phyloP scores from a whole-genome alignment of 371 early-diverging fungal genomes.

The Circinella umbellata region DNA sequence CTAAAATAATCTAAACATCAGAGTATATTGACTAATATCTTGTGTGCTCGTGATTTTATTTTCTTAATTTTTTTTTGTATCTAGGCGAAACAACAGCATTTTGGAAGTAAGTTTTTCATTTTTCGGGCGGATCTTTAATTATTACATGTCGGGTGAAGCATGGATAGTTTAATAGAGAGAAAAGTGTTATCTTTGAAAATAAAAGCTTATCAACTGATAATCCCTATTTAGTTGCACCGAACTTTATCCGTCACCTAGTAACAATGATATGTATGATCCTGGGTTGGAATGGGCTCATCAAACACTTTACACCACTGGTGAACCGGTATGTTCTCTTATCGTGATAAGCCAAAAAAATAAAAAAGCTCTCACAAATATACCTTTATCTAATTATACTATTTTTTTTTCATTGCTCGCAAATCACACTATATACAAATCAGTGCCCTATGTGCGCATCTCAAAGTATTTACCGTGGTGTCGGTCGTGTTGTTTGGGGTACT shows the following conservation, averaged over 20 bases:
- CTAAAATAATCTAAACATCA: too few relatives aligned
- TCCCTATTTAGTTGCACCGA: constrained; percentile 36
- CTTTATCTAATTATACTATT: constrained; percentile 1
- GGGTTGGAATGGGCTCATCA: constrained; percentile 41
- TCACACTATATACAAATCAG: constrained; percentile 15
- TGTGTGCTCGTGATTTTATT: too few relatives aligned
- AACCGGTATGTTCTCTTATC: constrained; percentile 29
- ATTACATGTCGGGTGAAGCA: not conserved
- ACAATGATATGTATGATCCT: constrained; percentile 35
- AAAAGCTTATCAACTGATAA: constrained; percentile 23
- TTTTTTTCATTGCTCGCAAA: not conserved
- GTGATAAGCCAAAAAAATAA: not conserved
- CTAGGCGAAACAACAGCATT: constrained; percentile 43
- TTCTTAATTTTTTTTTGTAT: not conserved
- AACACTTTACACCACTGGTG: constrained; percentile 43
- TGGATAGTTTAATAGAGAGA: too few relatives aligned
- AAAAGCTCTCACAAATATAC: constrained; percentile 9
- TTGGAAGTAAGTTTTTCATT: constrained; percentile 36
- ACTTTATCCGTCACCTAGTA: constrained; percentile 39
- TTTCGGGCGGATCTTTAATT: constrained; percentile 5
- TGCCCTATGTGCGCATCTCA: constrained; percentile 47
- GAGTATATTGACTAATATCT: too few relatives aligned
- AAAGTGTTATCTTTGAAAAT: not conserved
- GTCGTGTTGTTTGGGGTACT: constrained; percentile 44
- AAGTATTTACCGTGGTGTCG: constrained; percentile 40